A percentile compares a stretch with the other conserved stretches of the same genome.
These are phyloP conservation scores for Rhynchosporium agropyri DNA, from an alignment of 2,329 filamentous ascomycete species.

Conservation along the genomic window DNA sequence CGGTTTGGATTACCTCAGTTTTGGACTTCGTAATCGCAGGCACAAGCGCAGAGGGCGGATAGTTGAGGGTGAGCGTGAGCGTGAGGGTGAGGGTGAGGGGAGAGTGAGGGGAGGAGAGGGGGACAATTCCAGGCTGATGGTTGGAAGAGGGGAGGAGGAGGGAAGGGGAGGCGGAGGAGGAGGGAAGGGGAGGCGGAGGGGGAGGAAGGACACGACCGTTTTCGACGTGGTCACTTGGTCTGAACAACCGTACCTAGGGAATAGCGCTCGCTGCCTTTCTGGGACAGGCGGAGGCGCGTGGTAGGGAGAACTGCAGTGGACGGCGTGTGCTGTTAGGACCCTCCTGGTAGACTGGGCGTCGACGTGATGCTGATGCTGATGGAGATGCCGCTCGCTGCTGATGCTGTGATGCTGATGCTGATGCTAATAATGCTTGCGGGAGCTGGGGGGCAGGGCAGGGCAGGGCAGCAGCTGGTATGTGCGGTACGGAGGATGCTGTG, in stretches of 20 bases:
- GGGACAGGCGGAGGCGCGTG: slow-evolving; percentile 13
- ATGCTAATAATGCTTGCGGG: neutral
- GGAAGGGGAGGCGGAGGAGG: neutral
- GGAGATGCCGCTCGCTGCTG: too few species aligned
- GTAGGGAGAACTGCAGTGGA: slow-evolving; percentile 16
- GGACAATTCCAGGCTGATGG: slow-evolving; percentile 27
- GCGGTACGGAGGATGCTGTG: slow-evolving; percentile 16
- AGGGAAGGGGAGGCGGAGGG: too few species aligned
- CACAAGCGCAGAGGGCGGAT: neutral
- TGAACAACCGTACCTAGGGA: slow-evolving; percentile 19
- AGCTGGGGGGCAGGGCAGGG: neutral
- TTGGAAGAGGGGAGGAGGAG: slow-evolving; percentile 29
- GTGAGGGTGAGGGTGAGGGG: neutral
- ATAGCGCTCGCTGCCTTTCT: slow-evolving; percentile 9
- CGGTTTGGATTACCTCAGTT: neutral
- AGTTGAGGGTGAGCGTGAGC: too few species aligned
- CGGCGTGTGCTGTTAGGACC: slow-evolving; percentile 10
- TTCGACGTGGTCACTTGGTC: slow-evolving; percentile 25
- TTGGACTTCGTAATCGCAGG: neutral
- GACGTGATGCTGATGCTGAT: neutral
- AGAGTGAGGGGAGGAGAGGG: neutral
- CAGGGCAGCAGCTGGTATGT: slow-evolving; percentile 3
- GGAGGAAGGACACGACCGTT: slow-evolving; percentile 22
- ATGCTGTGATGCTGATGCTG: neutral
- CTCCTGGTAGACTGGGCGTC: slow-evolving; percentile 5